These are phyloP conservation scores for Mycosphaerelloides madeirae DNA, from an alignment of 2,329 filamentous ascomycete species.

Conservation along the genomic window DNA sequence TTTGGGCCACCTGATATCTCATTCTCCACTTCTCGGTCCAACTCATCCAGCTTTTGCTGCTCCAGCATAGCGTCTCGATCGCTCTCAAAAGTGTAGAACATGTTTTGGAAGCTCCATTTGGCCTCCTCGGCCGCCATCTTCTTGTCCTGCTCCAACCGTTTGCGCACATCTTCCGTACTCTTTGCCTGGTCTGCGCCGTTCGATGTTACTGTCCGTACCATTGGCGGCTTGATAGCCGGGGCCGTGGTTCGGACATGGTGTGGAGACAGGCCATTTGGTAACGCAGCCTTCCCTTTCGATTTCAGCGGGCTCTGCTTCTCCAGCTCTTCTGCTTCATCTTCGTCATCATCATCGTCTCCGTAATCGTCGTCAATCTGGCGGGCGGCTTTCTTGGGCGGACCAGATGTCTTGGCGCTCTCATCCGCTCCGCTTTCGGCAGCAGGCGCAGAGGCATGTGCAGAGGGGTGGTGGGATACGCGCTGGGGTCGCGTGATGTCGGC, in stretches of 20 bases:
- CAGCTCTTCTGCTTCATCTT: constrained; percentile 37
- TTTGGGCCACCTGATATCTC: constrained; percentile 70
- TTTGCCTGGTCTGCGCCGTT: constrained; percentile 56
- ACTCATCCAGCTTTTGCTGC: constrained; percentile 93
- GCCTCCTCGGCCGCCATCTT: constrained; percentile 85
- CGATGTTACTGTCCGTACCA: constrained; percentile 51
- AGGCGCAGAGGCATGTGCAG: not conserved
- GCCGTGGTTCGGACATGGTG: constrained; percentile 66
- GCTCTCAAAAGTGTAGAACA: constrained; percentile 93
- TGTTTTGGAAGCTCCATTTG: constrained; percentile 82
- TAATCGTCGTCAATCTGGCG: constrained; percentile 80
- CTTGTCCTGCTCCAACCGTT: constrained; percentile 87
- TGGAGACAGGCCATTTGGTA: constrained; percentile 54
- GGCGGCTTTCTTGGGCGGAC: constrained; percentile 66
- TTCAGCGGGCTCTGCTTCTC: constrained; percentile 47
- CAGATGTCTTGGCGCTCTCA: constrained; percentile 43
- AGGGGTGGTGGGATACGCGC: constrained; percentile 19
- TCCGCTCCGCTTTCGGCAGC: constrained; percentile 11
- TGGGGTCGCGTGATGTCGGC: constrained; percentile 31
- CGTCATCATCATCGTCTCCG: constrained; percentile 71
- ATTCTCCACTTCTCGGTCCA: constrained; percentile 90
- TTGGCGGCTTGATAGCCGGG: constrained; percentile 57
- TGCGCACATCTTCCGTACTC: constrained; percentile 80
- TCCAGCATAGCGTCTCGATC: constrained; percentile 96
- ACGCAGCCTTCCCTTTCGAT: constrained; percentile 50